These are phyloP conservation scores for Sordariomycetes sp. DNA, from an alignment of 2,329 filamentous ascomycete genomes.

Conservation along the genomic window DNA sequence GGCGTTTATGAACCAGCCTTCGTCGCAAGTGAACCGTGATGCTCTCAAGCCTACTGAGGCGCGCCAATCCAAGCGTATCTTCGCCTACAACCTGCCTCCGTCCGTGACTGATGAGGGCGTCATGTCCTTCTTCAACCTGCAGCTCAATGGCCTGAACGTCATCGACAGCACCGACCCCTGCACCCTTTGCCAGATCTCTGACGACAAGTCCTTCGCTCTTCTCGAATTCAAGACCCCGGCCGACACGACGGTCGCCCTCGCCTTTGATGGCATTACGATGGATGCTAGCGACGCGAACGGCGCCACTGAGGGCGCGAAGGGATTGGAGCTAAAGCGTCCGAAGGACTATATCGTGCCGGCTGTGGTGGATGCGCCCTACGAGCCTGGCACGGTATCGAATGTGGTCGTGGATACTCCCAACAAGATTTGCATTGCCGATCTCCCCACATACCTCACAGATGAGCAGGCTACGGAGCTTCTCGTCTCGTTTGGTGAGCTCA, in stretches of 20 bases:
- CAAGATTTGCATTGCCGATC: slow-evolving; percentile 87
- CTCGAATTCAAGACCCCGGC: slow-evolving; percentile 79
- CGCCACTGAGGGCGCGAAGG: slow-evolving; percentile 25
- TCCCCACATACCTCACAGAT: slow-evolving; percentile 77
- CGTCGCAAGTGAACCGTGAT: slow-evolving; percentile 50
- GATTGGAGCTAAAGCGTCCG: slow-evolving; percentile 69
- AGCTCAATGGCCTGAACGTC: slow-evolving; percentile 93
- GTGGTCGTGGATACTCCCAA: slow-evolving; percentile 84
- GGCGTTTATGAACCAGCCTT: slow-evolving; percentile 85
- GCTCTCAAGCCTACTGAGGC: slow-evolving; percentile 86
- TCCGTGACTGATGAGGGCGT: slow-evolving; percentile 64
- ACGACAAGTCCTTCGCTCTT: slow-evolving; percentile 68
- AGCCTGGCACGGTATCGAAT: slow-evolving; percentile 64
- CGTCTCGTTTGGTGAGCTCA: slow-evolving; percentile 82
- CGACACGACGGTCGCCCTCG: slow-evolving; percentile 84
- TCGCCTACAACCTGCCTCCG: slow-evolving; percentile 70
- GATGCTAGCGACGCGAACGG: slow-evolving; percentile 51
- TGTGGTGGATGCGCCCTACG: slow-evolving; percentile 54
- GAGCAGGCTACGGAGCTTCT: slow-evolving; percentile 87
- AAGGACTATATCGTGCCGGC: slow-evolving; percentile 96
- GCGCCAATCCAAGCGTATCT: slow-evolving; percentile 82
- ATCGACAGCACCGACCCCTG: slow-evolving; percentile 76
- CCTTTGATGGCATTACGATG: slow-evolving; percentile 83
- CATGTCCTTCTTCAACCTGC: slow-evolving; percentile 82
- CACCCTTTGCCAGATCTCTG: slow-evolving; percentile 67